Percentiles rank a stretch among this genome's conserved stretches.
These are phyloP conservation scores for Metarhizium sp. DNA, from an alignment of 2,329 filamentous ascomycete genomes.

Conservation along the genomic window DNA sequence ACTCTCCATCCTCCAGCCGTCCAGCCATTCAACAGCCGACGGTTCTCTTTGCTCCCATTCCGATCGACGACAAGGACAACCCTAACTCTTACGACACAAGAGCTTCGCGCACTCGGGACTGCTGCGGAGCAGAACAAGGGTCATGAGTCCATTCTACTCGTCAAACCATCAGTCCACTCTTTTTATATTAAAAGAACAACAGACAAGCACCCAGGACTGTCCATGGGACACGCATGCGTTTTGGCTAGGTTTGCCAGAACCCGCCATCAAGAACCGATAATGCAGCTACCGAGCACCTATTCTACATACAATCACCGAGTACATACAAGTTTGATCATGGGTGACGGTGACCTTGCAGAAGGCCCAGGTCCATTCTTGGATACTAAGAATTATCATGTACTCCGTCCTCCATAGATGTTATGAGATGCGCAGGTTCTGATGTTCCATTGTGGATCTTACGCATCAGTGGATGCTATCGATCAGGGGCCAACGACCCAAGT, in stretches of 20 bases:
- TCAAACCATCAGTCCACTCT: not conserved
- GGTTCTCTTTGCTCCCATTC: not conserved
- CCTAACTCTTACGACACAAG: not conserved
- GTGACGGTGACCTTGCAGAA: too few relatives aligned
- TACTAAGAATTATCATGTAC: not conserved
- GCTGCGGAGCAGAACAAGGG: not conserved
- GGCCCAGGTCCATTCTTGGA: not conserved
- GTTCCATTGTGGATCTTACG: not conserved
- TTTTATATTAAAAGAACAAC: not conserved
- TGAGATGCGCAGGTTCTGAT: not conserved
- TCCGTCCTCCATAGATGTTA: not conserved
- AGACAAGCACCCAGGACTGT: not conserved
- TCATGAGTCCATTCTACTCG: not conserved
- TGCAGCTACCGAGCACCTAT: too few relatives aligned
- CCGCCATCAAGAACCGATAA: too few relatives aligned
- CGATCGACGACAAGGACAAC: not conserved
- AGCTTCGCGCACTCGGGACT: not conserved
- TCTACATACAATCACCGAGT: too few relatives aligned
- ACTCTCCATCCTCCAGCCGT: not conserved
- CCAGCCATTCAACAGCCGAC: not conserved
- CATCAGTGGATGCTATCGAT: not conserved
- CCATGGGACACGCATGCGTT: not conserved
- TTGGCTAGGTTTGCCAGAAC: not conserved
- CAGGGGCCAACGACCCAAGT: not conserved
- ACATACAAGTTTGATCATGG: too few relatives aligned